Percentiles rank a stretch among this genome's conserved stretches.
Conservation (phyloP, 257 asterid species). For the Parsonsia alboflavescens region DNA sequence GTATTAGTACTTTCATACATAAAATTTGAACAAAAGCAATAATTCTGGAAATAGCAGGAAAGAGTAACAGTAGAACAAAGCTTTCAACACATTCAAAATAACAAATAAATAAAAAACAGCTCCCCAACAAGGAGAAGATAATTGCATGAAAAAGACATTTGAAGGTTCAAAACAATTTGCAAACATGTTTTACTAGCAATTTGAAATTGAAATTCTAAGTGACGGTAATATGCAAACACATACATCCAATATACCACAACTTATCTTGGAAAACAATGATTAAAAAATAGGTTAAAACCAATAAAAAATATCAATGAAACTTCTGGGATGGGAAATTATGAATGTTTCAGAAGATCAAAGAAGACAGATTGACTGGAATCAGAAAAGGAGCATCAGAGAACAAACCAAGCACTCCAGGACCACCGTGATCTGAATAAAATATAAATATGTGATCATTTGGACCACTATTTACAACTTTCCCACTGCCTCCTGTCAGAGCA, state of each 20-base stretch:
- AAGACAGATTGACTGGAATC: not conserved
- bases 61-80: not conserved
- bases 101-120: not conserved
- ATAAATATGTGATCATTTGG: constrained; percentile 86
- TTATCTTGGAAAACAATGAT: not conserved
- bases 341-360: not conserved
- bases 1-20: not conserved
- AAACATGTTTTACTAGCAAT: not conserved
- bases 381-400: not conserved
- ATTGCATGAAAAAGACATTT: not conserved
- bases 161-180: not conserved
- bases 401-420: constrained; percentile 94
- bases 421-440: constrained; percentile 91
- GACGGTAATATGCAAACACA: not conserved
- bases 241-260: not conserved
- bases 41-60: not conserved
- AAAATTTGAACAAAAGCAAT: not conserved
- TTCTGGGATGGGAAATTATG: not conserved
- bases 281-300: not conserved
- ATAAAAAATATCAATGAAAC: not conserved
- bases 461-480: constrained; percentile 90
- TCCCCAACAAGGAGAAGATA: not conserved
- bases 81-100: not conserved
- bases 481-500: constrained; percentile 84
- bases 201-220: not conserved